A percentile compares a stretch with the other conserved stretches of the same genome.
phyloP scores from a whole-genome alignment of 2,329 filamentous ascomycete species.

The Fusarium sp. region DNA sequence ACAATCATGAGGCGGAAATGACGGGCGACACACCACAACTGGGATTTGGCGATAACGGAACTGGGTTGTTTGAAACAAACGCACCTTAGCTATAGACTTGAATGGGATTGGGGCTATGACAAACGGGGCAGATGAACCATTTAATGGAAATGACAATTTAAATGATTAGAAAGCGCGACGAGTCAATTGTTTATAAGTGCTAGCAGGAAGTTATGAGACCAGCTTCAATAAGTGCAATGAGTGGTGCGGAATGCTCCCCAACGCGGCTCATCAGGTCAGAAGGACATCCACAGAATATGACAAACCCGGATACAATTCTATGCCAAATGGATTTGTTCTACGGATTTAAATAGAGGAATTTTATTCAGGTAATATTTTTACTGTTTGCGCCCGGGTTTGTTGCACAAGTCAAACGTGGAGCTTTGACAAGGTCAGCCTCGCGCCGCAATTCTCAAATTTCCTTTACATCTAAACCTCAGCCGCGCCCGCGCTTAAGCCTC shows the following conservation, averaged over 20 bases:
- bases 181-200: not conserved
- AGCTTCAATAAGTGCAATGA: not conserved
- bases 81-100: slow-evolving; percentile 42
- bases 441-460: slow-evolving; percentile 43
- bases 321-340: not conserved
- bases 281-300: not conserved
- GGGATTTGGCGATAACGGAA: slow-evolving; percentile 36
- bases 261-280: not conserved
- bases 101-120: slow-evolving; percentile 37
- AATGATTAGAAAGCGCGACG: slow-evolving; percentile 4
- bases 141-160: slow-evolving; percentile 47
- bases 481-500: slow-evolving; percentile 42
- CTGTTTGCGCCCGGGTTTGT: not conserved
- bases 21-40: slow-evolving; percentile 30
- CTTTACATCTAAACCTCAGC: slow-evolving; percentile 33
- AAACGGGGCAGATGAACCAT: slow-evolving; percentile 40
- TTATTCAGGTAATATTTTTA: not conserved
- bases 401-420: slow-evolving; percentile 26
- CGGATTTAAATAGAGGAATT: not conserved
- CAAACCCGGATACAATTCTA: not conserved
- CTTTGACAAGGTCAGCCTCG: slow-evolving; percentile 42
- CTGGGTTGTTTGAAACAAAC: slow-evolving; percentile 26
- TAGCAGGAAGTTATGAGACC: not conserved
- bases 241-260: not conserved
- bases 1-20: slow-evolving; percentile 39